Evolutionary conservation across 75 land plant genomes (phyloP).

Genomic region (Picea sitchensis): DNA sequence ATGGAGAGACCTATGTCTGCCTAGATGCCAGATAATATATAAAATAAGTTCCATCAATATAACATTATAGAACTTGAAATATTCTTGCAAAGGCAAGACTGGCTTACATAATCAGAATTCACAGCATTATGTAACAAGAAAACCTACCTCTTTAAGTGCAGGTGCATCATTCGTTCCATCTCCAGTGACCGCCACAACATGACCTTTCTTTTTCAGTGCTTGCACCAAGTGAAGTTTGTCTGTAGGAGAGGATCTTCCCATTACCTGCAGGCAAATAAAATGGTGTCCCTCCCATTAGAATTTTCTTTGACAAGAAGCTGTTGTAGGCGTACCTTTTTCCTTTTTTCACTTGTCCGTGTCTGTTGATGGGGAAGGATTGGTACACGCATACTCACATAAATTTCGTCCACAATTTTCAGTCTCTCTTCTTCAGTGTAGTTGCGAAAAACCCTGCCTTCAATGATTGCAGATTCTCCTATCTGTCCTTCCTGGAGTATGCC

Average conservation of each 20-base stretch:
- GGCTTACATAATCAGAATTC: background rate
- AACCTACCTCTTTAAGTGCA: slow-evolving; percentile 86
- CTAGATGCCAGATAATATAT: slow-evolving; percentile 27
- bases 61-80: background rate
- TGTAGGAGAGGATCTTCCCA: slow-evolving; percentile 97
- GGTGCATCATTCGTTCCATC: slow-evolving; percentile 99
- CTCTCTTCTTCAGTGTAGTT: slow-evolving; percentile 42
- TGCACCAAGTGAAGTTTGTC: slow-evolving; percentile 91
- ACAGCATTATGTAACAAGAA: background rate
- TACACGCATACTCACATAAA: slow-evolving; percentile 23
- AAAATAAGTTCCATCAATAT: slow-evolving; percentile 11
- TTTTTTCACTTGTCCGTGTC: no score
- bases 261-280: slow-evolving; percentile 51
- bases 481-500: slow-evolving; percentile 56
- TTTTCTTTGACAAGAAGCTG: background rate
- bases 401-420: slow-evolving; percentile 40
- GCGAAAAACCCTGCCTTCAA: slow-evolving; percentile 87
- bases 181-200: slow-evolving; percentile 97
- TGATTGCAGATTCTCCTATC: slow-evolving; percentile 31
- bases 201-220: slow-evolving; percentile 70
- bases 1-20: slow-evolving; percentile 97
- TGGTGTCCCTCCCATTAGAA: background rate
- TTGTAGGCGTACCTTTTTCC: no score
- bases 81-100: background rate
- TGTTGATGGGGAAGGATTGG: background rate